Percentiles rank a stretch among this genome's conserved stretches.
Evolutionary conservation across 768 basidiomycete genomes (phyloP).

Genomic region (Hygrophoropsis aurantiaca): DNA sequence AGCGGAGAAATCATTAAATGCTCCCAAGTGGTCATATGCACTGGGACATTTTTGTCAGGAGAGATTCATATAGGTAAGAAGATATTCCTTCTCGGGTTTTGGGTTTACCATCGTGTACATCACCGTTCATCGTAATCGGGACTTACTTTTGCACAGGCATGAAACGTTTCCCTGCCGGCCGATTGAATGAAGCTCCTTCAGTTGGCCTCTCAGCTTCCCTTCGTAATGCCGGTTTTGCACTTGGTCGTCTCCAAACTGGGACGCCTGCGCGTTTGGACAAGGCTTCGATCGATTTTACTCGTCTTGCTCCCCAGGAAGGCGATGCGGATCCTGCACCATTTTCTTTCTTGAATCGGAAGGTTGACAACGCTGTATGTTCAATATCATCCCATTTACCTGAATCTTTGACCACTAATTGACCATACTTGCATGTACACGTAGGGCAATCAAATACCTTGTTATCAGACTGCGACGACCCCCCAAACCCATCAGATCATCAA

Average conservation of each 20-base stretch:
- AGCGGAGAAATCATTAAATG: slow-evolving; percentile 74
- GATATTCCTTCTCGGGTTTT: not conserved
- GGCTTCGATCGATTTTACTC: slow-evolving; percentile 67
- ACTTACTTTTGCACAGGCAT: slow-evolving; percentile 42
- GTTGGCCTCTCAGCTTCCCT: slow-evolving; percentile 77
- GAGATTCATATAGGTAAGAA: slow-evolving; percentile 83
- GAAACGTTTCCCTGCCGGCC: slow-evolving; percentile 75
- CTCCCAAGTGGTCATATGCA: slow-evolving; percentile 83
- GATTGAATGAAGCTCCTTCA: slow-evolving; percentile 71
- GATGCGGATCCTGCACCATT: slow-evolving; percentile 70
- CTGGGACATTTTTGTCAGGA: slow-evolving; percentile 88
- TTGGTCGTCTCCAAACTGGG: slow-evolving; percentile 82
- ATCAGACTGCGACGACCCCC: slow-evolving; percentile 69
- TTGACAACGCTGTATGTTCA: slow-evolving; percentile 65
- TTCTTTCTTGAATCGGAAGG: slow-evolving; percentile 66
- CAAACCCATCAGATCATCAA: slow-evolving; percentile 74
- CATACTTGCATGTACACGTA: slow-evolving; percentile 34
- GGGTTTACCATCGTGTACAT: not conserved
- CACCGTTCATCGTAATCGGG: not conserved
- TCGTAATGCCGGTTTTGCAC: slow-evolving; percentile 70
- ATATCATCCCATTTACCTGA: not conserved
- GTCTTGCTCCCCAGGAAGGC: slow-evolving; percentile 62
- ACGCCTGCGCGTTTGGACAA: slow-evolving; percentile 81
- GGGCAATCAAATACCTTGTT: slow-evolving; percentile 75
- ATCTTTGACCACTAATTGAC: not conserved